These are phyloP conservation scores for Saturnispora serradocipensis DNA, from an alignment of 805 yeast species.

Conservation along the genomic window DNA sequence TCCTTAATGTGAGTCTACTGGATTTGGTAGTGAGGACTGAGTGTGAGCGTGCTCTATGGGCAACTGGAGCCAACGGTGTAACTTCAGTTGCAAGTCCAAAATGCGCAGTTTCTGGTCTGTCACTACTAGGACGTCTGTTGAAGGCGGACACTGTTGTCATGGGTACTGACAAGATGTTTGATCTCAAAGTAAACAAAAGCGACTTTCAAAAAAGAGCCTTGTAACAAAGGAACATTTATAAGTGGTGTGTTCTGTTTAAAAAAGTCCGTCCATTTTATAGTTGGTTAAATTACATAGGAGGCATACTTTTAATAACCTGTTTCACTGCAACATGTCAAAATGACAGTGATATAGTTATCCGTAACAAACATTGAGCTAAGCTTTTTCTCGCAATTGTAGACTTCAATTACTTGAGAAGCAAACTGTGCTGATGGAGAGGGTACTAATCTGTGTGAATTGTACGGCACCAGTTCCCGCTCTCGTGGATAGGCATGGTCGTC, in stretches of 20 bases:
- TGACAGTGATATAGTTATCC: background rate
- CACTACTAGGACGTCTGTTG: background rate
- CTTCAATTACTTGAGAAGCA: background rate
- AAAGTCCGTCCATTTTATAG: background rate
- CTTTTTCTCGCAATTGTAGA: background rate
- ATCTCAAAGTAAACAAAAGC: background rate
- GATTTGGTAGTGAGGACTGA: constrained; percentile 11
- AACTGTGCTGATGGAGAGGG: background rate
- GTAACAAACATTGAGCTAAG: background rate
- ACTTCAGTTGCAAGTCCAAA: background rate
- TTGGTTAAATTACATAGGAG: background rate
- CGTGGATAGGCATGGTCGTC: constrained; percentile 5
- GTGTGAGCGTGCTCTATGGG: constrained; percentile 21
- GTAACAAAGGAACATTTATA: background rate
- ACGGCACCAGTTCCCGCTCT: constrained; percentile 7
- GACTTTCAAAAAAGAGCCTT: background rate
- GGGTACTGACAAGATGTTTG: background rate
- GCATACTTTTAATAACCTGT: constrained; percentile 1
- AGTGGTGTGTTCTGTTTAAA: background rate
- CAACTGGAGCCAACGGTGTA: background rate
- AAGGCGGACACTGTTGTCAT: background rate
- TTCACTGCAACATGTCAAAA: background rate
- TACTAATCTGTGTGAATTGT: constrained; percentile 1
- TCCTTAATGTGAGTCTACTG: constrained; percentile 14
- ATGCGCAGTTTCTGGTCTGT: background rate